Base-by-base conservation (phyloP, 495 filamentous ascomycete genomes). In the Parmelia sp. region DNA sequence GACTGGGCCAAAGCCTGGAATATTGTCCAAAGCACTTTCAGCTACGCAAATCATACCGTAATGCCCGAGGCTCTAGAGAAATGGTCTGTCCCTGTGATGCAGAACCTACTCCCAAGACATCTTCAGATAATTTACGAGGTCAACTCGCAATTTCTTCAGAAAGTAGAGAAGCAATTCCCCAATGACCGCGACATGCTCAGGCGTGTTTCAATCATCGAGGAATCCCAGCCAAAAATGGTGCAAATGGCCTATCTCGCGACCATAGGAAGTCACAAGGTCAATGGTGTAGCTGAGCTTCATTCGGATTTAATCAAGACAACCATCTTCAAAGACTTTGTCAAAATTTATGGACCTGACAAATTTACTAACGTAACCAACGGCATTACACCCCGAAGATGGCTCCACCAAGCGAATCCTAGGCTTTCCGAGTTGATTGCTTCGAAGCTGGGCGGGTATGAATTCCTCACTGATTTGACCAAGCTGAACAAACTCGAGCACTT, bases 281-380 rank as follows among this genome's bases (percentile, higher is more conserved):
- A 98, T 71, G 94, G 94, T 71, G 94, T 98, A 35, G 94, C 94
- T 29, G 94, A 97, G 75, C 78, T 98, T 61, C 94, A 98, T 75
- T 98, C 94, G 7, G 94, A 98, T 71, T 82, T 98, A 29, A 92
- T 98, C 77, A 90, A 91, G 78, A 92, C 92, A 5, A 98, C 94
- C n/a, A 92, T 98, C 65, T 97, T 98, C 85, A 97, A 92, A 76
- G 95, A 97, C 76, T 98, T 98, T 71, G 93, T 98, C 47, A 80
- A 80, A 45, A 88, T 98, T 64, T 97, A 92, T 71, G 94, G 94
- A 6, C 87, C 89, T 0, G 94, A 98, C 80, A 96, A 96, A 72
- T 98, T 98, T 77, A 96, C 89, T 44, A 98, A 98, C 68, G 93
- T 98, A 64, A 98, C 94, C 55, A 98, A 98, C 72, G 94, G 94